A percentile compares a stretch with the other conserved stretches of the same genome.
Conservation (phyloP, 805 yeast species). For the Saturnispora halmiae region DNA sequence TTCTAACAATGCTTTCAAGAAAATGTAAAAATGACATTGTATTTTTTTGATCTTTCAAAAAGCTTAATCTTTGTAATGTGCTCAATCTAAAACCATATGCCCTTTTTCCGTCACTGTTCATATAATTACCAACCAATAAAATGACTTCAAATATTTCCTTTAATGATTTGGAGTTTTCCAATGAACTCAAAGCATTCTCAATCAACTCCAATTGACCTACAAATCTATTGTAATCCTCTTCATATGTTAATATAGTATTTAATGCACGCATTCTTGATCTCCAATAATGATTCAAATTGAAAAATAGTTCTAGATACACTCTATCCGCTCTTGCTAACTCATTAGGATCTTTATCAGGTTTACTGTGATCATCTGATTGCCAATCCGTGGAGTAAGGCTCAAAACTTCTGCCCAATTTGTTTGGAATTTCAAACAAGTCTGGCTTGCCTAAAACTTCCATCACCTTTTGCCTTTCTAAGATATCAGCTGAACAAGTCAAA, state of each 20-base stretch:
- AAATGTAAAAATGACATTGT: slow-evolving; percentile 86
- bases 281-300: slow-evolving; percentile 86
- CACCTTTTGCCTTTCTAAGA: slow-evolving; percentile 60
- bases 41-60: slow-evolving; percentile 83
- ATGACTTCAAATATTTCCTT: slow-evolving; percentile 73
- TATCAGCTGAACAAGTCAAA: slow-evolving; percentile 64
- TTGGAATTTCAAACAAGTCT: slow-evolving; percentile 67
- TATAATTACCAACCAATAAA: slow-evolving; percentile 86
- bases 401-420: slow-evolving; percentile 57
- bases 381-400: slow-evolving; percentile 77
- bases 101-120: slow-evolving; percentile 89
- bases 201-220: slow-evolving; percentile 55
- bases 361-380: slow-evolving; percentile 32
- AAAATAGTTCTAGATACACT: slow-evolving; percentile 71
- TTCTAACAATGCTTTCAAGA: slow-evolving; percentile 81
- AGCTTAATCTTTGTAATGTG: slow-evolving; percentile 81
- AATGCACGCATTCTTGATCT: slow-evolving; percentile 81
- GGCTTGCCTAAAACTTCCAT: slow-evolving; percentile 77
- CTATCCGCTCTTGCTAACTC: slow-evolving; percentile 85
- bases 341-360: slow-evolving; percentile 60
- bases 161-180: slow-evolving; percentile 58
- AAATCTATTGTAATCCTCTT: slow-evolving; percentile 70
- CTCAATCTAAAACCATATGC: slow-evolving; percentile 88
- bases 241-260: slow-evolving; percentile 56
- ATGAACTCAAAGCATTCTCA: slow-evolving; percentile 63